phyloP scores from a whole-genome alignment of 2,329 filamentous ascomycete species.

The Passalora sequoiae region DNA sequence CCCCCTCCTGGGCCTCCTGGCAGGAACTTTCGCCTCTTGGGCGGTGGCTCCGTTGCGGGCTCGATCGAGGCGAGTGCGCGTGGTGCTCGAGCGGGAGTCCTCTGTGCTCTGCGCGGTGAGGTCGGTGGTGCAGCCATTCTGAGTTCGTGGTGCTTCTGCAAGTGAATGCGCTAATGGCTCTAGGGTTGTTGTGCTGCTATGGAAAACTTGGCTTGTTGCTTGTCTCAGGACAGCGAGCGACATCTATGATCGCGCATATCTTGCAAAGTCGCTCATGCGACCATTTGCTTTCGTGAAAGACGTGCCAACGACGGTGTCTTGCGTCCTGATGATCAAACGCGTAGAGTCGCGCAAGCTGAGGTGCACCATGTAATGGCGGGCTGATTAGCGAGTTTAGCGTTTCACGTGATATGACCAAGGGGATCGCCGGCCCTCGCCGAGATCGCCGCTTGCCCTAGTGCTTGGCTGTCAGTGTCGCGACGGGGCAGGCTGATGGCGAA shows the following conservation, averaged over 20 bases:
- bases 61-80: conserved; percentile 27
- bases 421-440: too few species aligned
- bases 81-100: conserved; percentile 26
- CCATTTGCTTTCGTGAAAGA: not conserved
- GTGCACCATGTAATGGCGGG: too few species aligned
- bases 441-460: too few species aligned
- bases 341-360: too few species aligned
- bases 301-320: not conserved
- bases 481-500: too few species aligned
- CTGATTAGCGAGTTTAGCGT: too few species aligned
- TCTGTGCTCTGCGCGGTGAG: conserved; percentile 27
- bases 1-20: conserved; percentile 83
- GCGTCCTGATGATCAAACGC: not conserved
- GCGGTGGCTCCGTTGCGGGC: conserved; percentile 39
- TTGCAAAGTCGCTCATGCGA: not conserved
- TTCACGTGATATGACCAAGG: too few species aligned
- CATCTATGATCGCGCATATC: conserved; percentile 5
- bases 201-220: conserved; percentile 4
- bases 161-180: not conserved
- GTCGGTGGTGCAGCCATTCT: conserved; percentile 26
- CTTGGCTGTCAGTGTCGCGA: too few species aligned
- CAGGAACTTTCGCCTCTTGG: conserved; percentile 59
- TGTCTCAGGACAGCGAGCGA: conserved; percentile 4
- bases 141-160: too few species aligned
- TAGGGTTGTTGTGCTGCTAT: conserved; percentile 7